Evolutionary conservation across 176 grass and related monocot genomes (phyloP).

Genomic region (Panicum miliaceum): DNA sequence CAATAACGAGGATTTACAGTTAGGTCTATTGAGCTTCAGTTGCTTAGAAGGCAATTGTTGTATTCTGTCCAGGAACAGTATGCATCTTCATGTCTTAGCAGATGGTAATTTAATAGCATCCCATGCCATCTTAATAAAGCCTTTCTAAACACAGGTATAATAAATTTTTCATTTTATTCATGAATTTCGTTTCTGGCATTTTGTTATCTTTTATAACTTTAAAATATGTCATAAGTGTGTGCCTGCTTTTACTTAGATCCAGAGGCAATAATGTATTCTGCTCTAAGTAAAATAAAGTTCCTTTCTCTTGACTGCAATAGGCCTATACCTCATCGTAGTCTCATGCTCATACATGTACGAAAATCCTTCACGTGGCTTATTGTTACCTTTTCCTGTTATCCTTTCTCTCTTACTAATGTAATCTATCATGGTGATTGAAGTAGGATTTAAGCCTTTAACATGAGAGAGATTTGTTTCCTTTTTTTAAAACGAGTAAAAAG

Average conservation of each 20-base stretch:
- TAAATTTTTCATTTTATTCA: background rate
- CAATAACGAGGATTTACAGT: background rate
- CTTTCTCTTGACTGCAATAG: background rate
- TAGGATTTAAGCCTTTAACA: too few relatives aligned
- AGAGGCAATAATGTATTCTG: background rate
- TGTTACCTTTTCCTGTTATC: background rate
- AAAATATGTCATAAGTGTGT: background rate
- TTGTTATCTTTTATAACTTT: background rate
- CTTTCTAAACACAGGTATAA: background rate
- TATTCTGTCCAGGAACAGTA: background rate
- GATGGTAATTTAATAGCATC: constrained; percentile 3
- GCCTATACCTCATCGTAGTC: background rate
- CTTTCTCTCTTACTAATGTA: background rate
- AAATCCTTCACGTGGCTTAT: background rate
- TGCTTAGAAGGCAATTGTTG: background rate
- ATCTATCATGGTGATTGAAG: background rate
- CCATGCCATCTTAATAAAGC: background rate
- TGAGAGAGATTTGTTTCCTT: background rate
- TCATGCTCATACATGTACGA: background rate
- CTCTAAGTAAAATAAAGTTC: background rate
- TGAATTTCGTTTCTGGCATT: background rate
- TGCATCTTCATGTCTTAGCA: constrained; percentile 1
- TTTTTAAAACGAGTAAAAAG: background rate
- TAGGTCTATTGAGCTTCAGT: background rate
- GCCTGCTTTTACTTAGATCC: background rate